Percentiles rank a stretch among this genome's conserved stretches.
Evolutionary conservation across 371 early-diverging fungal genomes (phyloP).

Genomic region (Batrachochytrium dendrobatidis): DNA sequence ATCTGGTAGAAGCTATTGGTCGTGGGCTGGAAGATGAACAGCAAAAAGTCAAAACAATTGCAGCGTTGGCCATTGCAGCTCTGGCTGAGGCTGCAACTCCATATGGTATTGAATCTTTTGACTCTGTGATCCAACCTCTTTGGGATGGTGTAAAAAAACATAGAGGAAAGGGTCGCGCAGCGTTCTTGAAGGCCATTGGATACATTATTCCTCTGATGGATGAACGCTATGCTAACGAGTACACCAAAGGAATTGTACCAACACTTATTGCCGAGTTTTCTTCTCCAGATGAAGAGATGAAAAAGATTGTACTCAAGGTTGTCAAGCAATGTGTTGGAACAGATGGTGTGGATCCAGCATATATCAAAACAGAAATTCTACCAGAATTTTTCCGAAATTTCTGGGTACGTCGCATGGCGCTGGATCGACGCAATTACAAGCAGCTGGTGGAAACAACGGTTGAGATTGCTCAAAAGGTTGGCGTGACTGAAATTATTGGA

Average conservation of each 20-base stretch:
- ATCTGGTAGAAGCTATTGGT: slow-evolving; percentile 82
- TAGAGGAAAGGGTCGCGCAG: slow-evolving; percentile 94
- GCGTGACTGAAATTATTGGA: slow-evolving; percentile 79
- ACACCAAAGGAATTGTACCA: slow-evolving; percentile 87
- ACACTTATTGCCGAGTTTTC: slow-evolving; percentile 92
- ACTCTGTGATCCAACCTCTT: slow-evolving; percentile 79
- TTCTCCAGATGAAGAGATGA: slow-evolving; percentile 96
- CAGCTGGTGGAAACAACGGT: slow-evolving; percentile 94
- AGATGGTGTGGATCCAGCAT: slow-evolving; percentile 80
- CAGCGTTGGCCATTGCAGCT: slow-evolving; percentile 90
- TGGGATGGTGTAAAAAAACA: slow-evolving; percentile 92
- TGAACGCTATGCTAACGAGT: slow-evolving; percentile 85
- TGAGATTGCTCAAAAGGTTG: slow-evolving; percentile 87
- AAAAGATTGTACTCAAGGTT: slow-evolving; percentile 93
- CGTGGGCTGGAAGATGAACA: slow-evolving; percentile 92
- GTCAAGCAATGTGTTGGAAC: slow-evolving; percentile 93
- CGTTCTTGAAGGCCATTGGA: slow-evolving; percentile 95
- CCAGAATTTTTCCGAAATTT: slow-evolving; percentile 94
- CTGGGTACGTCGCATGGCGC: slow-evolving; percentile 95
- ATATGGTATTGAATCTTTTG: slow-evolving; percentile 97
- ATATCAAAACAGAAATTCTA: slow-evolving; percentile 81
- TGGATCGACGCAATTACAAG: slow-evolving; percentile 86
- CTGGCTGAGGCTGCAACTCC: slow-evolving; percentile 96
- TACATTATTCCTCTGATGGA: slow-evolving; percentile 97
- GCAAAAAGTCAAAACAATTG: slow-evolving; percentile 91